Evolutionary conservation across 371 early-diverging fungal species (phyloP).

Genomic region (Actinomortierella wolfii): DNA sequence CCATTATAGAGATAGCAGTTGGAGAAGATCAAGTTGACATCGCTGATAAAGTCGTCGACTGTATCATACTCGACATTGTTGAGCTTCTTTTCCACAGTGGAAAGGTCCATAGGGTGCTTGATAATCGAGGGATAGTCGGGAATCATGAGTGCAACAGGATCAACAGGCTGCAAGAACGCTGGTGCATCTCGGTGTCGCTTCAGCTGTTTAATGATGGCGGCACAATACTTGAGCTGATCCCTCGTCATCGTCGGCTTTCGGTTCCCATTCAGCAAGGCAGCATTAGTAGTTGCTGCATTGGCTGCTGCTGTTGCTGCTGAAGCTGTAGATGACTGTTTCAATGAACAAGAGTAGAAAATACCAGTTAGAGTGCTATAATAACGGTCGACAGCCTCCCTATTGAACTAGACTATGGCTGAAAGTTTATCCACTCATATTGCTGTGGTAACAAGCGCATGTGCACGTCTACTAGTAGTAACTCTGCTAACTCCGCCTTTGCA

Average conservation of each 20-base stretch:
- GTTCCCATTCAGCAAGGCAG: slow-evolving; percentile 13
- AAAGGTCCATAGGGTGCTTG: slow-evolving; percentile 97
- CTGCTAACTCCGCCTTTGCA: too few species aligned
- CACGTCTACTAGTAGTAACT: too few species aligned
- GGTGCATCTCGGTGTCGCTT: slow-evolving; percentile 76
- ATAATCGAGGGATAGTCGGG: slow-evolving; percentile 95
- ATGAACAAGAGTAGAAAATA: background rate
- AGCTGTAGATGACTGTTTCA: background rate
- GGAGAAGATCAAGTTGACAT: slow-evolving; percentile 75
- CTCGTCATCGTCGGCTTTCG: slow-evolving; percentile 64
- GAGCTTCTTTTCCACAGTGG: slow-evolving; percentile 90
- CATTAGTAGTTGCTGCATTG: background rate
- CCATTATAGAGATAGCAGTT: slow-evolving; percentile 95
- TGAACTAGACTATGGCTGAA: too few species aligned
- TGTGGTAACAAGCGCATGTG: too few species aligned
- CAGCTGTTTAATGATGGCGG: slow-evolving; percentile 71
- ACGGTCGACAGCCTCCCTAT: too few species aligned
- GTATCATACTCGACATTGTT: slow-evolving; percentile 67
- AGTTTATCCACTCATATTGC: too few species aligned
- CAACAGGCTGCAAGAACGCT: slow-evolving; percentile 94
- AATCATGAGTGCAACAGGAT: slow-evolving; percentile 86
- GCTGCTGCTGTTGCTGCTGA: background rate
- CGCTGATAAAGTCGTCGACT: slow-evolving; percentile 74
- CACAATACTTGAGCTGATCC: slow-evolving; percentile 84
- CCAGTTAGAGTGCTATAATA: background rate